Evolutionary conservation across 352 stramenopile genomes (phyloP).

Genomic region (Elongisporangium senticosum): DNA sequence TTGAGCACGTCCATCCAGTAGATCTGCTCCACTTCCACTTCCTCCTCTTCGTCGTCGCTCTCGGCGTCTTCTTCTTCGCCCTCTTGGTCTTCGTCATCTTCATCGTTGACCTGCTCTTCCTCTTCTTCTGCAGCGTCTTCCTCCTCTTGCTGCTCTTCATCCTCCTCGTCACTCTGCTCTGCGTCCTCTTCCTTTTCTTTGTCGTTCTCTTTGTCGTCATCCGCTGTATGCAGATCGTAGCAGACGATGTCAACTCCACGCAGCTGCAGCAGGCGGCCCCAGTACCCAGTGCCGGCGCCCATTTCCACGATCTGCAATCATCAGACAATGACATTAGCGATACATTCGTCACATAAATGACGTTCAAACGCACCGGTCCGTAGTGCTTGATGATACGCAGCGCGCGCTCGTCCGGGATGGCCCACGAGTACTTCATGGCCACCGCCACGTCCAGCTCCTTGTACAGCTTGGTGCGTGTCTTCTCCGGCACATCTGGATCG

Average conservation of each 20-base stretch:
- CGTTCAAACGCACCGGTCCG: conserved; percentile 38
- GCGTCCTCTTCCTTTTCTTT: conserved; percentile 15
- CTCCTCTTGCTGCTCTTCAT: conserved; percentile 20
- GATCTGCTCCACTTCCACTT: conserved; percentile 78
- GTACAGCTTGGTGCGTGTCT: conserved; percentile 62
- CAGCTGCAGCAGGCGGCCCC: conserved; percentile 68
- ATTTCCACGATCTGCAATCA: conserved; percentile 83
- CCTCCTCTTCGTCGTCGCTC: conserved; percentile 43
- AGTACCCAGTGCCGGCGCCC: conserved; percentile 89
- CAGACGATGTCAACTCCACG: conserved; percentile 79
- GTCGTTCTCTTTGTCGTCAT: conserved; percentile 31
- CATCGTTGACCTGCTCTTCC: conserved; percentile 14
- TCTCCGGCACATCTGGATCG: conserved; percentile 60
- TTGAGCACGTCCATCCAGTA: conserved; percentile 80
- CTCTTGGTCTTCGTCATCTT: conserved; percentile 16
- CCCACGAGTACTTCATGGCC: conserved; percentile 90
- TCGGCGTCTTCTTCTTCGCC: conserved; percentile 10
- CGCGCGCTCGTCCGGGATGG: conserved; percentile 84
- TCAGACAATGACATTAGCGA: conserved; percentile 10
- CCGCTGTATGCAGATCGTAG: conserved; percentile 81
- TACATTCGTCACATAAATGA: no score
- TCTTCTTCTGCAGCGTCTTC: conserved; percentile 17
- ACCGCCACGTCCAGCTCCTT: conserved; percentile 67
- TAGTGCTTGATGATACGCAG: conserved; percentile 91
- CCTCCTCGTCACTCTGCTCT: conserved; percentile 3